phyloP scores from a whole-genome alignment of 1,284 basidiomycete species.

The Microbotryum saponariae region DNA sequence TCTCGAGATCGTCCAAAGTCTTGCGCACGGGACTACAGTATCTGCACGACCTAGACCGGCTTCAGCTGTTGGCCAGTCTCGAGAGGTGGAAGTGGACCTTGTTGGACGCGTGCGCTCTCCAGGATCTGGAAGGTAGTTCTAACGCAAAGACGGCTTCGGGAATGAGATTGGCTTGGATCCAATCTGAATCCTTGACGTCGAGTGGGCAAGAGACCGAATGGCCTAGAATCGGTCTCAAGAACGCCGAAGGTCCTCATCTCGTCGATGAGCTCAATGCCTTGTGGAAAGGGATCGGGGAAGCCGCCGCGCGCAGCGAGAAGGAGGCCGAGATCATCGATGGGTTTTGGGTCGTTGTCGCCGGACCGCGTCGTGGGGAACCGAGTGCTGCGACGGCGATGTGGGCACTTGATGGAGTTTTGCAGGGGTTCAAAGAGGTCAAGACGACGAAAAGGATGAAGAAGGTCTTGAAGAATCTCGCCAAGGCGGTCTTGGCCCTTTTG shows the following conservation, averaged over 20 bases:
- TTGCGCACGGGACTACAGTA: conserved; percentile 62
- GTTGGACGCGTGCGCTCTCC: conserved; percentile 55
- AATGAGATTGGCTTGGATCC: conserved; percentile 5
- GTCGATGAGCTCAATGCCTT: conserved; percentile 56
- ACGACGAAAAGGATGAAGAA: conserved; percentile 54
- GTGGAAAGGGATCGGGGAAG: conserved; percentile 60
- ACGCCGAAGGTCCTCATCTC: conserved; percentile 55
- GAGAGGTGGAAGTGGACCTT: conserved; percentile 83
- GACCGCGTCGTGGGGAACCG: conserved; percentile 41
- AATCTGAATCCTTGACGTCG: neutral
- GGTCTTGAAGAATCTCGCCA: conserved; percentile 56
- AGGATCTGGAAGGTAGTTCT: no score
- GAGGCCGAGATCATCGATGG: conserved; percentile 70
- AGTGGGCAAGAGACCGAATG: conserved; percentile 22
- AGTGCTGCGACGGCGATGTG: conserved; percentile 54
- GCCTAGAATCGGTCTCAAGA: conserved; percentile 50
- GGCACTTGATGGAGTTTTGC: conserved; percentile 62
- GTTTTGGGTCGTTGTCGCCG: conserved; percentile 57
- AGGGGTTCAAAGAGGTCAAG: conserved; percentile 43
- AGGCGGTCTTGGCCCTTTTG: conserved; percentile 61
- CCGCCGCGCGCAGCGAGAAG: conserved; percentile 46
- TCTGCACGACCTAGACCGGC: conserved; percentile 16
- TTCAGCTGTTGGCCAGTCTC: conserved; percentile 47
- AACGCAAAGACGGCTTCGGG: neutral
- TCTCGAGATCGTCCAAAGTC: conserved; percentile 58